Evolutionary conservation across 305 asterid genomes (phyloP).

Genomic region (Caryopteris hybrid): DNA sequence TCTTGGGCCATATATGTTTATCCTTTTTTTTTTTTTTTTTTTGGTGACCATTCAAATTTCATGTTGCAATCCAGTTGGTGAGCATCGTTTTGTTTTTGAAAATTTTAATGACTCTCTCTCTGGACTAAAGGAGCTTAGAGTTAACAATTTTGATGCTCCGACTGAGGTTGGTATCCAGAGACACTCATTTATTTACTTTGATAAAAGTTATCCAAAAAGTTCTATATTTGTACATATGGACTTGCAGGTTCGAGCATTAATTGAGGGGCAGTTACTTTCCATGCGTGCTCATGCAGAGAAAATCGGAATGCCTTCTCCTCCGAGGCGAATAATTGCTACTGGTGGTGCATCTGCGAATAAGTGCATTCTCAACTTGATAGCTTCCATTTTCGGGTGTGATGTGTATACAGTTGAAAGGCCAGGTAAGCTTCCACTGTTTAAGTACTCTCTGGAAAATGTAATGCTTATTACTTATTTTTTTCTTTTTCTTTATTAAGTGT

Average conservation of each 20-base stretch:
- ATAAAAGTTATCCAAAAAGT: not conserved
- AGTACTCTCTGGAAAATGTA: not conserved
- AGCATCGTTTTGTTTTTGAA: slow-evolving; percentile 52
- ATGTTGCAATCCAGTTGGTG: slow-evolving; percentile 47
- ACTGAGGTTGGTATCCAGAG: slow-evolving; percentile 51
- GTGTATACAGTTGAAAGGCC: slow-evolving; percentile 58
- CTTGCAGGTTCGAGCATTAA: slow-evolving; percentile 62
- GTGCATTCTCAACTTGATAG: slow-evolving; percentile 41
- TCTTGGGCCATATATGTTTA: not conserved
- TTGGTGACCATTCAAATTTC: not conserved
- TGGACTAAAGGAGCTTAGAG: slow-evolving; percentile 35
- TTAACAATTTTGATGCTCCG: slow-evolving; percentile 50
- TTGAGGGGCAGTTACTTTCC: slow-evolving; percentile 82
- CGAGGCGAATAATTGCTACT: slow-evolving; percentile 68
- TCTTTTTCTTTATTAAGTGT: too few species aligned
- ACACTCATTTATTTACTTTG: not conserved
- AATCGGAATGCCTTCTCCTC: slow-evolving; percentile 74
- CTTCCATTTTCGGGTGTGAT: slow-evolving; percentile 65
- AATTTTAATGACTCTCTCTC: slow-evolving; percentile 28
- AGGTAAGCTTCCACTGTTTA: slow-evolving; percentile 31
- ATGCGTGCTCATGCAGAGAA: slow-evolving; percentile 76
- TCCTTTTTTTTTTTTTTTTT: not conserved
- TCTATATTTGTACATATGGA: not conserved
- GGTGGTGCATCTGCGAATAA: slow-evolving; percentile 79
- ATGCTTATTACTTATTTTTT: not conserved